phyloP scores from a whole-genome alignment of 495 filamentous ascomycete species.

The Neurospora cerealis region DNA sequence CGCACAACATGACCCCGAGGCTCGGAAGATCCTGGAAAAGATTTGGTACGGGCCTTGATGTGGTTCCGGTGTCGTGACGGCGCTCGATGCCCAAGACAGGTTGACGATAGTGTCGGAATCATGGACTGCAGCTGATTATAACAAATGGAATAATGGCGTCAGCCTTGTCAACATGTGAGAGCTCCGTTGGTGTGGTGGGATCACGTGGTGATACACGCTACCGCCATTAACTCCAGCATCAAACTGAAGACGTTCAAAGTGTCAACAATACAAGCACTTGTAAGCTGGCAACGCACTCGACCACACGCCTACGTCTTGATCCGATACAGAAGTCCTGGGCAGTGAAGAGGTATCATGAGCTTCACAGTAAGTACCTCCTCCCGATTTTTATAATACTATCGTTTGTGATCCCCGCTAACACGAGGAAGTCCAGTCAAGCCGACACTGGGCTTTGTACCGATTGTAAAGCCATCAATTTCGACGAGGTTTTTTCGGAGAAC shows the following conservation, averaged over 20 bases:
- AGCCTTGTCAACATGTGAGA: background rate
- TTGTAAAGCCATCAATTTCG: background rate
- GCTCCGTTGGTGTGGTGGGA: background rate
- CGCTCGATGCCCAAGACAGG: background rate
- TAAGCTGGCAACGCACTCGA: background rate
- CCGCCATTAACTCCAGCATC: background rate
- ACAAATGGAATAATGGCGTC: background rate
- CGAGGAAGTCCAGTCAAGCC: background rate
- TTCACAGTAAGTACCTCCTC: background rate
- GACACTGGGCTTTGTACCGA: background rate
- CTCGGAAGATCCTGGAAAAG: background rate
- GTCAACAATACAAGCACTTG: background rate
- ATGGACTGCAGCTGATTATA: background rate
- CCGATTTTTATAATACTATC: background rate
- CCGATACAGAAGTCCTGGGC: background rate
- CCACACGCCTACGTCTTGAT: background rate
- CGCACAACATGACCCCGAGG: background rate
- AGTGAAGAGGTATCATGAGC: background rate
- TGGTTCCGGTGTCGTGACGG: background rate
- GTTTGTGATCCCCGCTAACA: background rate
- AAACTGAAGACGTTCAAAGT: background rate
- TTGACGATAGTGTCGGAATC: background rate
- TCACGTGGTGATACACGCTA: background rate
- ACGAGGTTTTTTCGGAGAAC: fast-evolving
- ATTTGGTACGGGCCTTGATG: background rate